Base-by-base conservation (phyloP, 805 yeast species). In the Kuraishia hungarica region DNA sequence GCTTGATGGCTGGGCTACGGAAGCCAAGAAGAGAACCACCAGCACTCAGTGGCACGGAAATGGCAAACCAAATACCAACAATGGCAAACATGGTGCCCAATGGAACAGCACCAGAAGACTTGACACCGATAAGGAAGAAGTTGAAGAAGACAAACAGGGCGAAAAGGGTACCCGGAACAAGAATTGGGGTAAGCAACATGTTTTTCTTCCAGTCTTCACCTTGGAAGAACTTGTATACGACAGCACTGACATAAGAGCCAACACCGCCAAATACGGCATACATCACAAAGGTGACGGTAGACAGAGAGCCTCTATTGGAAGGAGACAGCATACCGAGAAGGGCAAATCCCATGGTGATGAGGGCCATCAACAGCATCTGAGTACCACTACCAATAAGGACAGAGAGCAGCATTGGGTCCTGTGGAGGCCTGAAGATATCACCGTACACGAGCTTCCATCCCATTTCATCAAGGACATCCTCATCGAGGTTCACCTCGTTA, bases 371-470 rank as follows among this genome's bases (percentile, higher is more conserved):
- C 59, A 91, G 80, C 35, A 93, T 69, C 71, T 94, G 99, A 29
- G 79, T 70, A 57, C 99, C 99, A 54, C 94, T 84, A 51, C 99
- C 99, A 52, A 91, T 81, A 22, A 92, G 70, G 8, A 91, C 83
- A 1, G 97, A 87, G 57, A 91, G 77, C 5, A 88, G 56, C 80
- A 91, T 53, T 28, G 48, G 51, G 26, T 51, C 47, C 51, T 54
- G 50, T 6, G 56, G 56, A 5, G 56, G 46, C 29, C 56, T 51
- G 51, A 54, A 54, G 15, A 54, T 51, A 35, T 54, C 56, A 58
- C 97, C 98, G 64, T 92, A 96, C 47, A 91, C 86, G 60, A 94
- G 78, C 68, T 94, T 94, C 99, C 99, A 94, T 47, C 99, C 99
- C 66, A 91, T 80, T 68, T 94, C 98, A 64, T 91, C 97, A 59